phyloP scores from a whole-genome alignment of 208 protist species.

The Acanthamoeba divionensis region DNA sequence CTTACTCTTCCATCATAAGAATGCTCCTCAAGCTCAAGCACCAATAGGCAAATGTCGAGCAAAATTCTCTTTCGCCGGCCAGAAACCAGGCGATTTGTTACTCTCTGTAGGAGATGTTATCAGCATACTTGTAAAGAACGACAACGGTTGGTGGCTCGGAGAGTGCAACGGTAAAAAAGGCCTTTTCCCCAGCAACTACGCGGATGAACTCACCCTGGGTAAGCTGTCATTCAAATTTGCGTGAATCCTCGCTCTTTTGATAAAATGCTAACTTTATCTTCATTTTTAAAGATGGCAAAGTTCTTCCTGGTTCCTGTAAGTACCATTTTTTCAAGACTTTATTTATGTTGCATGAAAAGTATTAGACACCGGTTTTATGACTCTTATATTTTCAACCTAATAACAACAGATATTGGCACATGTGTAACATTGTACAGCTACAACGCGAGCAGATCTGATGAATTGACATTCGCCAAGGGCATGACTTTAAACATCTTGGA shows the following conservation, averaged over 20 bases:
- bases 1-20: background rate
- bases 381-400: background rate
- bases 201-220: background rate
- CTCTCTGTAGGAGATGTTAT: background rate
- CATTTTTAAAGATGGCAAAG: too few relatives aligned
- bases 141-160: background rate
- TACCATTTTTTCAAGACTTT: too few relatives aligned
- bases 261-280: too few relatives aligned
- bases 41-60: background rate
- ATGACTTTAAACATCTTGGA: background rate
- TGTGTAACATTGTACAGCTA: background rate
- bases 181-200: background rate
- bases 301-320: too few relatives aligned
- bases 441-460: background rate
- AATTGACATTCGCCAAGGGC: background rate
- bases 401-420: background rate
- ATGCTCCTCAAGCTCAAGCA: too few relatives aligned
- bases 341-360: background rate
- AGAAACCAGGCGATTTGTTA: background rate
- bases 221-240: too few relatives aligned
- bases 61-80: background rate
- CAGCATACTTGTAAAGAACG: background rate
- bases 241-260: too few relatives aligned
- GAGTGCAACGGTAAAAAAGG: background rate
- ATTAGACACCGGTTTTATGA: background rate